Evolutionary conservation across 2,329 filamentous ascomycete genomes (phyloP), one percentile per base, ranked within the genome.

Genomic region (Xylaria sp.): DNA sequence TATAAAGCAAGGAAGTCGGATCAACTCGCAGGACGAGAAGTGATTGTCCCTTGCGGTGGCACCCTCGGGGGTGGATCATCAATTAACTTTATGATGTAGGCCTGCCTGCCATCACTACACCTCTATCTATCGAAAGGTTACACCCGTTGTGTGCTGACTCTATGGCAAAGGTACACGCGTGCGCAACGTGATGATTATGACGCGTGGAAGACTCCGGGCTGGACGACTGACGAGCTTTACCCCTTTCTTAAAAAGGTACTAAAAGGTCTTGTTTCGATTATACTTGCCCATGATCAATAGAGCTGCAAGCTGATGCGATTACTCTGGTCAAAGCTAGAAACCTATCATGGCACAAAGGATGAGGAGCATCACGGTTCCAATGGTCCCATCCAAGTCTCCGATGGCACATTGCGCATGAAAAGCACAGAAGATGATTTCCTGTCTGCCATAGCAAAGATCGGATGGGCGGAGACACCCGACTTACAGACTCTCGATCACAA

Each of bases 1-100:
- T 85, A 85, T 71, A 77, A 83, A 65, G 57, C 68, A 2, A 63
- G 43, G 15, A 68, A 68, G 43, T 70, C 70, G 9, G 56, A 68
- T 25, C 69, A 82, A 21, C 76, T 86, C 2, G 80, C 77, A 47
- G 77, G 78, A 14, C 75, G 83, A n/a, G 77, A 78, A 58, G 76
- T 73, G 1, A 74, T 80, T 15, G 74, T 81, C 1, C 77, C 77
- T 0, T 66, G 69, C 4, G 78, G 77, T 5, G 82, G 82, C 19
- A 79, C 80, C 0, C 76, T 88, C 0, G 85, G 85, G 21, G 86
- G 85, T 17, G 85, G 84, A 8, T 80, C 78, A 0, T 79, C 80
- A 2, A 80, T 83, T 38, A 83, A 83, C 61, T 81, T 82, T 63
- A 78, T 82, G 77, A 80, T 83, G 74, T 70, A 71, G 49, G 69